Conservation (phyloP, 768 basidiomycete species). For the Russula olivacea region DNA sequence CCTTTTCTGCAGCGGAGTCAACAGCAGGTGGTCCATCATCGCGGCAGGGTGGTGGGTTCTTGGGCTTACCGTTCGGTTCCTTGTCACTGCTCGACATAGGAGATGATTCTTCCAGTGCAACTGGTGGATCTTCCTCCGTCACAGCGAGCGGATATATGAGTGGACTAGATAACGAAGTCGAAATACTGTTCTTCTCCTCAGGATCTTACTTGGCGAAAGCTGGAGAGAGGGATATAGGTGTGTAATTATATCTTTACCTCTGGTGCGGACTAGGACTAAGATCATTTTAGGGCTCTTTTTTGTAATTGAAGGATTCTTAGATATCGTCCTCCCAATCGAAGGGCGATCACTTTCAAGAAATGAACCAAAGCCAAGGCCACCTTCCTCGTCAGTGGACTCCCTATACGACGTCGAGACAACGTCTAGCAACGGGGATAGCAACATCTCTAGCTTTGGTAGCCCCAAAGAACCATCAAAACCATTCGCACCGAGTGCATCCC, state of each 20-base stretch:
- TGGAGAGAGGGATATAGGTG: slow-evolving; percentile 84
- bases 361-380: slow-evolving; percentile 16
- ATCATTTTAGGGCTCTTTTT: slow-evolving; percentile 67
- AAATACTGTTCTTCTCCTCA: slow-evolving; percentile 88
- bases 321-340: slow-evolving; percentile 71
- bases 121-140: slow-evolving; percentile 49
- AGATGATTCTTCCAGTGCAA: slow-evolving; percentile 63
- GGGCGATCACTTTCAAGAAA: slow-evolving; percentile 16
- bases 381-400: slow-evolving; percentile 14
- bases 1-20: slow-evolving; percentile 44
- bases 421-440: slow-evolving; percentile 17
- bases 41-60: slow-evolving; percentile 32
- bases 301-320: slow-evolving; percentile 93
- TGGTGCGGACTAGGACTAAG: neutral
- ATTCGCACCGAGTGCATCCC: slow-evolving; percentile 29
- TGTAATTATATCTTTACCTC: slow-evolving; percentile 9
- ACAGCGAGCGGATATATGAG: slow-evolving; percentile 54
- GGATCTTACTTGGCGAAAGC: slow-evolving; percentile 83
- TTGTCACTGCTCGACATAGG: slow-evolving; percentile 65
- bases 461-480: slow-evolving; percentile 15
- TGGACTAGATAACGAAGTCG: slow-evolving; percentile 93
- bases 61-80: slow-evolving; percentile 66
- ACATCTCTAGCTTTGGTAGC: slow-evolving; percentile 14
- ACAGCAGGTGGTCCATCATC: slow-evolving; percentile 30
- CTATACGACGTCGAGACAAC: slow-evolving; percentile 20